Conservation (phyloP, 2,329 filamentous ascomycete genomes). For the Aspergillus neotritici region DNA sequence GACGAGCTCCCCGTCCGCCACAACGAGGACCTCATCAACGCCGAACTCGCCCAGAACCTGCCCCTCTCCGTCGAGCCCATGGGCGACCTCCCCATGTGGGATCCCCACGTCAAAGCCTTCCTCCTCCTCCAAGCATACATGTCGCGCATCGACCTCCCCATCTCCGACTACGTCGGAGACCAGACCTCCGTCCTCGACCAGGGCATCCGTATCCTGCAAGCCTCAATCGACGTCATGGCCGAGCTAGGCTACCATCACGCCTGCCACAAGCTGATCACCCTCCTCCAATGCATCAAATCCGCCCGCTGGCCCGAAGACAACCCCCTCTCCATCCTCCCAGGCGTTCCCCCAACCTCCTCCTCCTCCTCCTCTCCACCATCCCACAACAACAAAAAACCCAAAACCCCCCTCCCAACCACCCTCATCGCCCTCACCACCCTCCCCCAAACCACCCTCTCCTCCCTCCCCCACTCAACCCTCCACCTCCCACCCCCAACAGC, state of each 20-base stretch:
- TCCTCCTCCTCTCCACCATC: too few species aligned
- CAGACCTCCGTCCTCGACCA: constrained; percentile 85
- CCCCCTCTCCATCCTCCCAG: constrained; percentile 72
- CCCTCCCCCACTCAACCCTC: constrained; percentile 23
- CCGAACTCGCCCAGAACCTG: constrained; percentile 75
- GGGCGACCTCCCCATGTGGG: constrained; percentile 81
- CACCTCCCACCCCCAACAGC: constrained; percentile 19
- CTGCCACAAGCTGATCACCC: constrained; percentile 71
- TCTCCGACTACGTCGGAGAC: constrained; percentile 95
- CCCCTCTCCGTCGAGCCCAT: constrained; percentile 60
- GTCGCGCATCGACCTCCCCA: constrained; percentile 84
- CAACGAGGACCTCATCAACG: constrained; percentile 97
- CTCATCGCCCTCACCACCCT: constrained; percentile 30
- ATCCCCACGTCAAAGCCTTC: constrained; percentile 96
- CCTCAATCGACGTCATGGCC: constrained; percentile 85
- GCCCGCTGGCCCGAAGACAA: constrained; percentile 85
- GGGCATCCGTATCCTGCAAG: constrained; percentile 93
- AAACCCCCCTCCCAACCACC: constrained; percentile 22
- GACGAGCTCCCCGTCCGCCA: constrained; percentile 96
- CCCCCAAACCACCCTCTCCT: constrained; percentile 23
- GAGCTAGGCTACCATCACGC: constrained; percentile 79
- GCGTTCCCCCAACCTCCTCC: constrained; percentile 41
- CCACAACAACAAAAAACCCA: constrained; percentile 21
- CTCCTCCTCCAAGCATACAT: constrained; percentile 91
- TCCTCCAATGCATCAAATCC: constrained; percentile 88